Evolutionary conservation across 257 asterid genomes (phyloP).

Genomic region (Lycium barbarum): DNA sequence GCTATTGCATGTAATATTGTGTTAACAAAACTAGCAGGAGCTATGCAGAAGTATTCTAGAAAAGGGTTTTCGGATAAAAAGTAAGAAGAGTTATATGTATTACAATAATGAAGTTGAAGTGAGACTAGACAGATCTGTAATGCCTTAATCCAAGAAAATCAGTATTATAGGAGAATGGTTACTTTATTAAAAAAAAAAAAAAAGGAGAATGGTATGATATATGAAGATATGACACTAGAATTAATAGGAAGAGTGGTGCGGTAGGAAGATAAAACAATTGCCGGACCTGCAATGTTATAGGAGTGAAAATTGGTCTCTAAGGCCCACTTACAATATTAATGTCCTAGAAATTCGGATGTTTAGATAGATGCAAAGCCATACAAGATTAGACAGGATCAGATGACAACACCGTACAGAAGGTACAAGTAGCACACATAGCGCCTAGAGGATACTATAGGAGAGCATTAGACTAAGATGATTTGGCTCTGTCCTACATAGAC

Average conservation of each 20-base stretch:
- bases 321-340: background rate
- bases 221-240: background rate
- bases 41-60: background rate
- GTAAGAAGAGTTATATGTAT: background rate
- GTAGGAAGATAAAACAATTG: background rate
- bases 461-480: background rate
- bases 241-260: constrained; percentile 5
- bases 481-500: background rate
- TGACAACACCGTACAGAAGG: background rate
- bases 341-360: background rate
- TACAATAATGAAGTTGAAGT: background rate
- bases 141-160: background rate
- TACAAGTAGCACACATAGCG: background rate
- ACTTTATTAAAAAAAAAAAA: background rate
- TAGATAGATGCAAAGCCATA: background rate
- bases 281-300: background rate
- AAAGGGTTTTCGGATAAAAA: background rate
- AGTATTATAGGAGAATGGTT: background rate
- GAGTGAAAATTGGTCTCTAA: background rate
- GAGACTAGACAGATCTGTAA: background rate
- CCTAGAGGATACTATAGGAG: constrained; percentile 13
- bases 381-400: constrained; percentile 5
- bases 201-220: background rate
- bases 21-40: constrained; percentile 1
- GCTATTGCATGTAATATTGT: background rate